Evolutionary conservation across 2,329 filamentous ascomycete genomes (phyloP).

Genomic region (Cadophora gregata): DNA sequence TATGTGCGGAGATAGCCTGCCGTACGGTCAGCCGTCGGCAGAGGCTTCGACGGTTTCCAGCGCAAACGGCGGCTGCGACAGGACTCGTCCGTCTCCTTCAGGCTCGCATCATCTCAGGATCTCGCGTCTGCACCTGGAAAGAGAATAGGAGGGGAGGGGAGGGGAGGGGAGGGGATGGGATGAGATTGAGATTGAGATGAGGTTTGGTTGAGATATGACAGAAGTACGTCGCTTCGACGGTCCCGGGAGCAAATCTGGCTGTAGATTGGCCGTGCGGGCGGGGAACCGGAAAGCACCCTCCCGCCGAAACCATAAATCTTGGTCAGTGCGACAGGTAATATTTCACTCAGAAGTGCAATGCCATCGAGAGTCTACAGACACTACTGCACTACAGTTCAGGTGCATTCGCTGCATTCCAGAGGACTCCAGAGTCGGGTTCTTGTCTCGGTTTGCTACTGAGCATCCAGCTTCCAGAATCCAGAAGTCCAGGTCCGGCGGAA

Average conservation of each 20-base stretch:
- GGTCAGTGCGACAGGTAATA: not conserved
- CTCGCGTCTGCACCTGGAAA: not conserved
- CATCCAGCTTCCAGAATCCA: not conserved
- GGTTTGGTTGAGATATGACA: conserved; percentile 19
- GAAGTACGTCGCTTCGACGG: not conserved
- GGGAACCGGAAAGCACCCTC: conserved; percentile 11
- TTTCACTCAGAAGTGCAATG: not conserved
- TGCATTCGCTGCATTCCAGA: not conserved
- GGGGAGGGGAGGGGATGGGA: not conserved
- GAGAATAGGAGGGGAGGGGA: not conserved
- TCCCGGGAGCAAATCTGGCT: not conserved
- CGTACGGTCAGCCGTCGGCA: not conserved
- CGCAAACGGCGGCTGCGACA: conserved; percentile 23
- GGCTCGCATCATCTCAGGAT: conserved; percentile 13
- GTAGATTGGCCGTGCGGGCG: conserved; percentile 5
- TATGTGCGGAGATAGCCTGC: not conserved
- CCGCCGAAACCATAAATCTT: not conserved
- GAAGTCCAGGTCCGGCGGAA: not conserved
- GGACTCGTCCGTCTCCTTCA: not conserved
- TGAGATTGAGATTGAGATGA: conserved; percentile 11
- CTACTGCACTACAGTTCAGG: not conserved
- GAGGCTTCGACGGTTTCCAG: conserved; percentile 18
- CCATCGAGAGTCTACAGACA: not conserved
- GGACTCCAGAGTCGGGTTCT: not conserved
- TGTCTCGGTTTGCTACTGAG: not conserved